Conservation (phyloP, 306 rosid species). For the Corylus heterophylla region DNA sequence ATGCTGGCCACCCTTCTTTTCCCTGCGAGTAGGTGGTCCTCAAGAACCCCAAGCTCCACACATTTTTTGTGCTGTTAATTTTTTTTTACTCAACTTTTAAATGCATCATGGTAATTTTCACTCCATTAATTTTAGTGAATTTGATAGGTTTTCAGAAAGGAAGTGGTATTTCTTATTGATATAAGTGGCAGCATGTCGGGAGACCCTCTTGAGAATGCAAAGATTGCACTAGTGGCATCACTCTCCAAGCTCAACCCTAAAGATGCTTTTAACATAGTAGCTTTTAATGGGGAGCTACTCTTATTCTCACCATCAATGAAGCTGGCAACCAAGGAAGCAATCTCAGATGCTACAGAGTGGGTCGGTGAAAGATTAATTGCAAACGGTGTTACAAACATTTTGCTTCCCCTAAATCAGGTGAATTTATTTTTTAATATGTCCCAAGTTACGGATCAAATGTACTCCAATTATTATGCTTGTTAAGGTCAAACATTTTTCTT, state of each 20-base stretch:
- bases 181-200: constrained; percentile 89
- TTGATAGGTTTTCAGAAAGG: constrained; percentile 68
- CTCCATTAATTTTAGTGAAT: constrained; percentile 25
- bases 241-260: constrained; percentile 57
- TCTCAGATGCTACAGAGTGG: constrained; percentile 69
- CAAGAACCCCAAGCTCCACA: not conserved
- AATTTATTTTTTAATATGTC: constrained; percentile 13
- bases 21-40: not conserved
- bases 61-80: not conserved
- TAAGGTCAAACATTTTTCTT: not conserved
- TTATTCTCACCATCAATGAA: constrained; percentile 73
- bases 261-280: constrained; percentile 81
- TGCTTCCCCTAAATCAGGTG: constrained; percentile 82
- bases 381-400: constrained; percentile 75
- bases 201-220: constrained; percentile 66
- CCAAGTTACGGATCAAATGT: constrained; percentile 9
- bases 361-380: constrained; percentile 46
- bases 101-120: not conserved
- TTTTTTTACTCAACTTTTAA: not conserved
- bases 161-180: constrained; percentile 78
- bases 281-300: constrained; percentile 56
- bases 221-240: constrained; percentile 67
- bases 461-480: constrained; percentile 23
- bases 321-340: constrained; percentile 56
- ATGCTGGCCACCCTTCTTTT: not conserved